Evolutionary conservation across 768 basidiomycete genomes (phyloP).

Genomic region (Lactarius vividus): DNA sequence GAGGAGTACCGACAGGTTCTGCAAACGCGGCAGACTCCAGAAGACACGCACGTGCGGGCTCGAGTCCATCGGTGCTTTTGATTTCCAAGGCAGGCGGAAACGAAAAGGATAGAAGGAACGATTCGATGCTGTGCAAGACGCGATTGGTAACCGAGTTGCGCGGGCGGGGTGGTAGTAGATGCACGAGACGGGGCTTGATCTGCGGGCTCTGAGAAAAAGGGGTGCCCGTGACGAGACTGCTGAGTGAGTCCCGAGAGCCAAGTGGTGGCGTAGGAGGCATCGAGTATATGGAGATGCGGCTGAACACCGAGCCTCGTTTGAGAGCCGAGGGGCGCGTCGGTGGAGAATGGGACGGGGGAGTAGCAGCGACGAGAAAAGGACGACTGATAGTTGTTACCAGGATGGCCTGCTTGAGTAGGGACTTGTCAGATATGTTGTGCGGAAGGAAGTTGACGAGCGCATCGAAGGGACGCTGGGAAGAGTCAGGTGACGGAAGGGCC

Average conservation of each 20-base stretch:
- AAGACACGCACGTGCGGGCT: slow-evolving; percentile 15
- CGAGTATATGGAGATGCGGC: slow-evolving; percentile 25
- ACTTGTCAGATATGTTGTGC: slow-evolving; percentile 32
- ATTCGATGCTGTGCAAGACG: slow-evolving; percentile 37
- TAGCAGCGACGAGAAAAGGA: slow-evolving; percentile 35
- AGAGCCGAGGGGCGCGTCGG: slow-evolving; percentile 11
- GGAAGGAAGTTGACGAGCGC: slow-evolving; percentile 41
- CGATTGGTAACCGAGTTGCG: slow-evolving; percentile 32
- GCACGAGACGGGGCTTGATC: slow-evolving; percentile 33
- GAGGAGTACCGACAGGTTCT: slow-evolving; percentile 18
- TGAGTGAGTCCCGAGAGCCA: slow-evolving; percentile 28
- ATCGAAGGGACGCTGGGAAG: slow-evolving; percentile 39
- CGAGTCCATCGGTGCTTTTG: background rate
- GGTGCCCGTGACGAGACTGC: slow-evolving; percentile 1
- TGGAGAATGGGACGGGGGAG: slow-evolving; percentile 16
- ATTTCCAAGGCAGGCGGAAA: slow-evolving; percentile 24
- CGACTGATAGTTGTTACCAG: slow-evolving; percentile 41
- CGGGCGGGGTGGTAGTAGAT: slow-evolving; percentile 33
- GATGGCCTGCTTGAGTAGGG: slow-evolving; percentile 40
- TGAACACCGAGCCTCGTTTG: slow-evolving; percentile 15
- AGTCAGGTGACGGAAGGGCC: slow-evolving; percentile 32
- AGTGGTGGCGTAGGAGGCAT: slow-evolving; percentile 29
- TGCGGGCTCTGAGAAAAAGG: slow-evolving; percentile 12
- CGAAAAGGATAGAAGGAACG: slow-evolving; percentile 39
- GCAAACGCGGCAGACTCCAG: slow-evolving; percentile 20